phyloP scores from a whole-genome alignment of 371 early-diverging fungal species.

The Zychaea mexicana region DNA sequence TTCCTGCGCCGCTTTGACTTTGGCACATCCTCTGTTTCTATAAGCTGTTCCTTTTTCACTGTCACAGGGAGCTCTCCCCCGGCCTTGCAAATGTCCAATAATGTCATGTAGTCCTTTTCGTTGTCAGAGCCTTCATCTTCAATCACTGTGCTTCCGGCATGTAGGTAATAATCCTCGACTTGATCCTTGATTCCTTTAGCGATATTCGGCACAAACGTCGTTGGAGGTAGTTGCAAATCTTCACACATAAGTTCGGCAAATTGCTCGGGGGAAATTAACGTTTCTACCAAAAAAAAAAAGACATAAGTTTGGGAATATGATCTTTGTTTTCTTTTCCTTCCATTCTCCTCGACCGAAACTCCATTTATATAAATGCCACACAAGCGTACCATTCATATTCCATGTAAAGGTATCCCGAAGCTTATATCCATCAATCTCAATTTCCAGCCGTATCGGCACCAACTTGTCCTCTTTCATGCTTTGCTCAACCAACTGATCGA shows the following conservation, averaged over 20 bases:
- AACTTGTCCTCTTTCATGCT: conserved; percentile 65
- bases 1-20: neutral
- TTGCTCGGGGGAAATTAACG: conserved; percentile 59
- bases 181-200: conserved; percentile 76
- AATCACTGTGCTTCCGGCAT: conserved; percentile 36
- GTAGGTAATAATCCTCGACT: conserved; percentile 68
- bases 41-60: conserved; percentile 47
- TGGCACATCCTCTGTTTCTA: conserved; percentile 12
- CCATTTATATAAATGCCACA: neutral
- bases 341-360: no score
- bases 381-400: conserved; percentile 79
- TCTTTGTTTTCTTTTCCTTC: neutral
- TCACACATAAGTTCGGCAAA: conserved; percentile 86
- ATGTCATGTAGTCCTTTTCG: neutral
- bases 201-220: conserved; percentile 60
- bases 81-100: conserved; percentile 62
- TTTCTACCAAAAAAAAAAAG: conserved; percentile 6
- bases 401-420: conserved; percentile 90
- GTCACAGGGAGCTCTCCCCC: conserved; percentile 78
- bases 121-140: conserved; percentile 10
- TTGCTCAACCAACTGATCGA: conserved; percentile 63
- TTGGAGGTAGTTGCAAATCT: conserved; percentile 72
- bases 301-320: neutral
- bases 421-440: conserved; percentile 86
- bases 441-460: conserved; percentile 88